Base-by-base conservation (phyloP, 805 yeast genomes). In the Candida ponderosae region DNA sequence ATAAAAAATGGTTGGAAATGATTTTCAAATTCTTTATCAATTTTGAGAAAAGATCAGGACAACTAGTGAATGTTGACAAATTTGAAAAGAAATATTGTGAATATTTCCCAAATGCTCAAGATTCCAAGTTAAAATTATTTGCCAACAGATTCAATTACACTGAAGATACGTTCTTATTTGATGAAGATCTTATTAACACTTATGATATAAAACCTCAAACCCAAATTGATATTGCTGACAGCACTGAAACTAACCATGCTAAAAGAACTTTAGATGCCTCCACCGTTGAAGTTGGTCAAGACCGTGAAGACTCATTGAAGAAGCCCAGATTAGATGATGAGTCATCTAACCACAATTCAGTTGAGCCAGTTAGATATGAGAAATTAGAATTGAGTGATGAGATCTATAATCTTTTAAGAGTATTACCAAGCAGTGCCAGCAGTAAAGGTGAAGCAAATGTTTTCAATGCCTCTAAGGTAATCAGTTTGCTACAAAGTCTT, bases 11-110 rank as follows among this genome's bases (percentile, higher is more conserved):
- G 37, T 50, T 76, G 43, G 63, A 68, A 37, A 62, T 60, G 29
- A 62, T 82, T 29, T 77, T 70, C 48, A 73, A 73, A 37, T 63
- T 69, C 32, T 84, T 81, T 59, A 70, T 84, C 34, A 64, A 70
- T 35, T 81, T 79, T 53, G 94, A 89, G 44, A 66, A 81, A 2
- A 71, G 70, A 37, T 79, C 73, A 52, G 85, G 90, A 27, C 88
- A 81, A 46, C 58, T 84, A 18, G 71, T 74, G 32, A 81, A 84
- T 13, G 77, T 88, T 6, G 63, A 70, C 34, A 68, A 74, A 35
- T 68, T 90, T 33, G 88, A 84, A 43, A 68, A 65, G 39, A 71
- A 94, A 43, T 88, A 71, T 56, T 62, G 69, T 24, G 79, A 75
- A 42, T 59, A 70, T 27, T 88, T 85, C 56, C 84, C 89, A 0